Percentiles rank a stretch among this genome's conserved stretches.
Conservation (phyloP, 305 asterid species). For the Andrographis paniculata region DNA sequence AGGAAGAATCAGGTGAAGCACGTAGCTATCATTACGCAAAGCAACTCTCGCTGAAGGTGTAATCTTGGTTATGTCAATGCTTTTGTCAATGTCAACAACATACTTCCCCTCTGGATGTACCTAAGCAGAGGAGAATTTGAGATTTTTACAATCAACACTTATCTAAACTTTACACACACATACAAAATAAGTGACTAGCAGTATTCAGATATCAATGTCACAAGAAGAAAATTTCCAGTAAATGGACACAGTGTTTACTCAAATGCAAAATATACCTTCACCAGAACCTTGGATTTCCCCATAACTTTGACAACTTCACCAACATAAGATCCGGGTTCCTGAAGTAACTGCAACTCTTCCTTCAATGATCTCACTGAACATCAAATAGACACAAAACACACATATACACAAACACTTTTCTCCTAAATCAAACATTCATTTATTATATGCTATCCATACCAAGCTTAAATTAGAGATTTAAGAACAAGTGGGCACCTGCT, state of each 20-base stretch:
- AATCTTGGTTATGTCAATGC: slow-evolving; percentile 84
- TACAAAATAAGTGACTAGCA: neutral
- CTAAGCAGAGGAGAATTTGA: slow-evolving; percentile 36
- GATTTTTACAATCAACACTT: slow-evolving; percentile 12
- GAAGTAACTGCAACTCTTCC: slow-evolving; percentile 91
- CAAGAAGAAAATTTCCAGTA: neutral
- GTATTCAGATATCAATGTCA: neutral
- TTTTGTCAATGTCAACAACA: slow-evolving; percentile 89
- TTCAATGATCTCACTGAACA: slow-evolving; percentile 66
- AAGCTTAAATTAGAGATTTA: no score
- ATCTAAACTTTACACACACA: neutral
- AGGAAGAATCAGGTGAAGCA: slow-evolving; percentile 86
- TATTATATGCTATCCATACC: no score
- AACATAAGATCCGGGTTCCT: slow-evolving; percentile 92
- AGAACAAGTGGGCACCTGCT: neutral
- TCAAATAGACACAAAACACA: neutral
- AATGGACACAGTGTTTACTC: slow-evolving; percentile 50
- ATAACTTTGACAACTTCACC: slow-evolving; percentile 94
- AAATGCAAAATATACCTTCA: no score
- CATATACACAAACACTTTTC: no score
- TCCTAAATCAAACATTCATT: no score
- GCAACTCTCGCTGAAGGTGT: slow-evolving; percentile 96
- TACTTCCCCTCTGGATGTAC: slow-evolving; percentile 99
- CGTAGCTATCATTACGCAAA: slow-evolving; percentile 92
- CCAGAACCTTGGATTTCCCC: slow-evolving; percentile 92